Evolutionary conservation across 2,329 filamentous ascomycete species (phyloP).

Genomic region (Calonectria pseudoturangicola): DNA sequence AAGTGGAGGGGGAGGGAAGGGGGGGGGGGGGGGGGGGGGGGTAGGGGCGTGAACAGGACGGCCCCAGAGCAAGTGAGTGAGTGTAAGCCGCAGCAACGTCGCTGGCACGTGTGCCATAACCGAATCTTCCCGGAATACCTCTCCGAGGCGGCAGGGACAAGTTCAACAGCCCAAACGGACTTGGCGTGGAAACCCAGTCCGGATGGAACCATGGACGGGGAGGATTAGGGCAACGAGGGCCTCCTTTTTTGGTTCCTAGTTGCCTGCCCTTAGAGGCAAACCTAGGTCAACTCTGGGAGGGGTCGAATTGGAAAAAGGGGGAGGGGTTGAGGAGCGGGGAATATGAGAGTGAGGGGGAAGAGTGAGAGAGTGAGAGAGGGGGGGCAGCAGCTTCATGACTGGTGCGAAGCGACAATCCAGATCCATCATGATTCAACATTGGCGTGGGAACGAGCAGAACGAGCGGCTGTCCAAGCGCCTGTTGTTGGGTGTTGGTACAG

Average conservation of each 20-base stretch:
- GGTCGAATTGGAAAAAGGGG: slow-evolving; percentile 14
- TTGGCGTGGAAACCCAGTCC: slow-evolving; percentile 21
- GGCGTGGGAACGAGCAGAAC: slow-evolving; percentile 2
- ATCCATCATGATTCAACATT: slow-evolving; percentile 9
- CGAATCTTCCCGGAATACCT: slow-evolving; percentile 3
- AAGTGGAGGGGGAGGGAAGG: not conserved
- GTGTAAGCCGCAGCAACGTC: slow-evolving; percentile 24
- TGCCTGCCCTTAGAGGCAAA: slow-evolving; percentile 17
- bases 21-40: not conserved
- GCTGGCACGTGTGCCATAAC: slow-evolving; percentile 13
- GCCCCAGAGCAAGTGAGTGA: not conserved
- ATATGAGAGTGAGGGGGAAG: not conserved
- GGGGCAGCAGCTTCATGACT: slow-evolving; percentile 9
- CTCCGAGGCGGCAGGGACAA: not conserved
- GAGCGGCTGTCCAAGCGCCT: slow-evolving; percentile 21
- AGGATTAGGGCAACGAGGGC: slow-evolving; percentile 14
- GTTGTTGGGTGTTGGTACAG: not conserved
- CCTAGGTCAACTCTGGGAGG: slow-evolving; percentile 12
- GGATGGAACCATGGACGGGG: slow-evolving; percentile 33
- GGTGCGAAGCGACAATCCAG: slow-evolving; percentile 1
- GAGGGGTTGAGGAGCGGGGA: slow-evolving; percentile 8
- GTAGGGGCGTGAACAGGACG: not conserved
- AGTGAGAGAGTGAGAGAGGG: not conserved
- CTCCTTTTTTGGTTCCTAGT: slow-evolving; percentile 17
- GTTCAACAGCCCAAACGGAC: not conserved